Evolutionary conservation across 306 rosid genomes (phyloP).

Genomic region (Quercus berberidifolia): DNA sequence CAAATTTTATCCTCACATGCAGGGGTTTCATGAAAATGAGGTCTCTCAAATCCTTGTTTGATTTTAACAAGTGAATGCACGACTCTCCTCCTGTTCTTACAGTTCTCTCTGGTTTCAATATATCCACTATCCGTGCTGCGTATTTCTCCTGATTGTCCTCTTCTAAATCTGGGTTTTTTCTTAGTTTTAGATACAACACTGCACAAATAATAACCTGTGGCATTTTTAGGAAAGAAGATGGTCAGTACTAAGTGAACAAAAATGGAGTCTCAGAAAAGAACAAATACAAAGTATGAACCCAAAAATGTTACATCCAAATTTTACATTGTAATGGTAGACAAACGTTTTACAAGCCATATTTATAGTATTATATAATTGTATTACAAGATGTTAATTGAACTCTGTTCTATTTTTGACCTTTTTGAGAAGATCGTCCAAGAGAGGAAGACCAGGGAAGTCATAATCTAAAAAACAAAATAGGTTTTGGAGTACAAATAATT

Average conservation of each 20-base stretch:
- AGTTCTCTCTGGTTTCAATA: conserved; percentile 40
- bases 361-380: neutral
- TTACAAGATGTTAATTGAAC: neutral
- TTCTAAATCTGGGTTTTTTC: conserved; percentile 20
- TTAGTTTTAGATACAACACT: conserved; percentile 54
- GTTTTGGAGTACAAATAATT: neutral
- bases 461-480: neutral
- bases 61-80: conserved; percentile 50
- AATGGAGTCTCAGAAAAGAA: neutral
- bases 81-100: conserved; percentile 50
- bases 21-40: conserved; percentile 62
- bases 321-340: neutral
- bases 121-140: conserved; percentile 61
- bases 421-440: neutral
- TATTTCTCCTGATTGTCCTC: conserved; percentile 42
- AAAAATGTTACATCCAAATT: neutral
- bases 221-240: neutral
- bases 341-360: neutral
- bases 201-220: conserved; percentile 68
- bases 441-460: neutral
- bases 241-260: neutral
- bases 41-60: conserved; percentile 65
- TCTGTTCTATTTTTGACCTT: neutral
- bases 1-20: conserved; percentile 63
- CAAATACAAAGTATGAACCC: neutral